phyloP scores from a whole-genome alignment of 257 asterid genomes.

The Osmanthus fragrans region DNA sequence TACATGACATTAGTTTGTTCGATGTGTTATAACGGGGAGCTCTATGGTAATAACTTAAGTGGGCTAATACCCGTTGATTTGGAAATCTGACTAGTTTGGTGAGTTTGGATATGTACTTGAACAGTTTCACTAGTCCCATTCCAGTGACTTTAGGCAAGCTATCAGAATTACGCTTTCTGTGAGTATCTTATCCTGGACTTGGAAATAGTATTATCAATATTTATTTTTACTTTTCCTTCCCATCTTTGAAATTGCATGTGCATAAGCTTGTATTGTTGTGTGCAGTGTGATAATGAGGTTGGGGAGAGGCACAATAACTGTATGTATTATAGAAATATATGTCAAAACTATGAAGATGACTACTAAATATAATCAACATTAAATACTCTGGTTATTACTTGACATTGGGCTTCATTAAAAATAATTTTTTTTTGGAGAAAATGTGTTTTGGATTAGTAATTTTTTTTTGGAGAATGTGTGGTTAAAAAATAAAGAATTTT shows the following conservation, averaged over 20 bases:
- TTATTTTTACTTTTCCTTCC: background rate
- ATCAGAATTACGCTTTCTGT: slow-evolving; percentile 88
- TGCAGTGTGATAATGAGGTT: background rate
- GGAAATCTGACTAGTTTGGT: slow-evolving; percentile 96
- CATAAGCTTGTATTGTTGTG: background rate
- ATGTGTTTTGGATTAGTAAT: no score
- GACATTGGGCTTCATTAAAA: no score
- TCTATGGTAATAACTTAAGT: slow-evolving; percentile 84
- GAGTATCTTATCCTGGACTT: slow-evolving; percentile 41
- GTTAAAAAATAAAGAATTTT: no score
- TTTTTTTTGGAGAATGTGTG: no score
- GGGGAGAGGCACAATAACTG: background rate
- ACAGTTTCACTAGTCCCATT: slow-evolving; percentile 80
- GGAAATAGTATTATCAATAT: slow-evolving; percentile 6
- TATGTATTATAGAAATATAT: background rate
- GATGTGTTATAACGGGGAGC: slow-evolving; percentile 58
- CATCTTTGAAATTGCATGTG: background rate
- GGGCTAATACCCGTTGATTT: slow-evolving; percentile 80
- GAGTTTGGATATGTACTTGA: slow-evolving; percentile 97
- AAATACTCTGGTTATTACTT: background rate
- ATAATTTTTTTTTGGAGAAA: no score
- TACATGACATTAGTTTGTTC: slow-evolving; percentile 10
- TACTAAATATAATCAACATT: background rate
- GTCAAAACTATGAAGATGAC: background rate
- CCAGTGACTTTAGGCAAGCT: slow-evolving; percentile 87